A percentile compares a stretch with the other conserved stretches of the same genome.
phyloP scores from a whole-genome alignment of 371 early-diverging fungal genomes.

The Mortierella sp. region DNA sequence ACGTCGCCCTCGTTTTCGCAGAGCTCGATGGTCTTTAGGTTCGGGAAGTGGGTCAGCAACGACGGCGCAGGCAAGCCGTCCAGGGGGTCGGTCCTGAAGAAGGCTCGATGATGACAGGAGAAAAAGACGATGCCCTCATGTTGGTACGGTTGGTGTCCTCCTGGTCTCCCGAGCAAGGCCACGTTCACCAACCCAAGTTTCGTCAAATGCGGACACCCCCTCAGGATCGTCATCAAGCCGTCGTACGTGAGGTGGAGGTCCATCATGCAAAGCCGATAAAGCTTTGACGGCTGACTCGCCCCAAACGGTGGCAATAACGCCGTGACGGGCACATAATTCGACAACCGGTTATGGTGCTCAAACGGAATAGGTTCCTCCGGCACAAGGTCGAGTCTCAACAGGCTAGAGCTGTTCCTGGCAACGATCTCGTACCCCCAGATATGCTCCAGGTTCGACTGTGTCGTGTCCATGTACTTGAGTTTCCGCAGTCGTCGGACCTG shows the following conservation, averaged over 20 bases:
- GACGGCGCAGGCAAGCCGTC: background rate
- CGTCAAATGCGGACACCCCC: background rate
- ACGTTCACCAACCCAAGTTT: background rate
- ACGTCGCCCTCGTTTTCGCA: background rate
- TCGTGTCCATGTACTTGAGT: background rate
- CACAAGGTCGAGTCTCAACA: background rate
- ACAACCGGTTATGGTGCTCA: background rate
- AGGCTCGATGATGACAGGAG: background rate
- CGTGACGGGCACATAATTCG: background rate
- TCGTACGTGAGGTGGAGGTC: background rate
- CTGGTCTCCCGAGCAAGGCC: background rate
- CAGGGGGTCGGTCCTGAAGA: constrained; percentile 5
- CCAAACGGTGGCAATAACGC: background rate
- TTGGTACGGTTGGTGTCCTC: background rate
- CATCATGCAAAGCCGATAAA: background rate
- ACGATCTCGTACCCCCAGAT: background rate
- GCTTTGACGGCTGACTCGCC: background rate
- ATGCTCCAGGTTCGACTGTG: background rate
- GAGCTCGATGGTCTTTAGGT: background rate
- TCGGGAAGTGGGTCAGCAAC: background rate
- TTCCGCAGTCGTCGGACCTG: background rate
- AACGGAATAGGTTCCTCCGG: background rate
- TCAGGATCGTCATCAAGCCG: background rate
- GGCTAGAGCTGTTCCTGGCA: background rate
- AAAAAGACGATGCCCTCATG: background rate